Evolutionary conservation across 2,329 filamentous ascomycete genomes (phyloP).

Genomic region (Neonectria hederae): DNA sequence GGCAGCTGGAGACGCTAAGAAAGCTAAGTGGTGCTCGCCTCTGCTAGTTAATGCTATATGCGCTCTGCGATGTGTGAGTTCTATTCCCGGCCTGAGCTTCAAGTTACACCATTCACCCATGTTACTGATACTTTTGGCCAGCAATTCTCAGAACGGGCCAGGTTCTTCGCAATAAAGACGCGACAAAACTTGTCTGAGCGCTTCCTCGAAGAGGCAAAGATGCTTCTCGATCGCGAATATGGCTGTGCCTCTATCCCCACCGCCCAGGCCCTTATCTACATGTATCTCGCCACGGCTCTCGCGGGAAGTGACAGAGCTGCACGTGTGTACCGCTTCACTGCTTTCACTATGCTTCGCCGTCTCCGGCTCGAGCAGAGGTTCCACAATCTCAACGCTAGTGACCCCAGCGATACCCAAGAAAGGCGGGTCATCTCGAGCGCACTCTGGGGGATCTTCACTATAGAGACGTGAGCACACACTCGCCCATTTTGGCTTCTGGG

Average conservation of each 20-base stretch:
- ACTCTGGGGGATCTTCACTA: neutral
- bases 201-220: neutral
- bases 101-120: too few relatives aligned
- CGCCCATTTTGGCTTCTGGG: too few relatives aligned
- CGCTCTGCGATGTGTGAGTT: neutral
- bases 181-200: neutral
- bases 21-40: neutral
- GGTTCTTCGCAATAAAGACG: neutral
- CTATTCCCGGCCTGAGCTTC: neutral
- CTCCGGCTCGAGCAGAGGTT: neutral
- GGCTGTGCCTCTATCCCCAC: conserved; percentile 1
- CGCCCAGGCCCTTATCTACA: neutral
- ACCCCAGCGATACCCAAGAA: neutral
- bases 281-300: conserved; percentile 1
- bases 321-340: conserved; percentile 8
- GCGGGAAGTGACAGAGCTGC: neutral
- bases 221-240: neutral
- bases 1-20: neutral
- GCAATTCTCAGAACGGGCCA: neutral
- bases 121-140: neutral
- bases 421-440: neutral
- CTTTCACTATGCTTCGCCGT: neutral
- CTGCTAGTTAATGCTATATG: conserved; percentile 6
- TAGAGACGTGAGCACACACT: neutral
- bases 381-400: neutral